Evolutionary conservation across 495 filamentous ascomycete genomes (phyloP).

Genomic region (Neurospora sp.): DNA sequence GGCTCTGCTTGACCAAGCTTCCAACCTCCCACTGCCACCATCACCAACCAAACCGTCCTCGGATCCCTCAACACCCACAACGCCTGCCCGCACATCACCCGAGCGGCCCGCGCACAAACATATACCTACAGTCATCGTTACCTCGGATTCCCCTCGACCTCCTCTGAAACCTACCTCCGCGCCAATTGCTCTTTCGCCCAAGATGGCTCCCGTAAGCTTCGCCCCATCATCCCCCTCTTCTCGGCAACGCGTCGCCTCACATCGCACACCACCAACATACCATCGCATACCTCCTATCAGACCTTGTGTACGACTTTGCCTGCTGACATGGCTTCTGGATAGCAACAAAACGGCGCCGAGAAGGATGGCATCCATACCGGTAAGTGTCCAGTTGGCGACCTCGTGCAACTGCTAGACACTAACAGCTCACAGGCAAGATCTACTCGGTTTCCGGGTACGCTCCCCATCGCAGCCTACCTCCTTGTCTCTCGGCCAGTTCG

Average conservation of each 20-base stretch:
- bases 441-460: conserved; percentile 72
- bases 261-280: neutral
- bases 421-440: conserved; percentile 49
- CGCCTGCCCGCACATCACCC: conserved; percentile 16
- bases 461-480: neutral
- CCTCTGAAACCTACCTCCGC: conserved; percentile 17
- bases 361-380: conserved; percentile 29
- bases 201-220: conserved; percentile 52
- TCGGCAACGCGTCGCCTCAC: neutral
- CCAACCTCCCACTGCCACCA: conserved; percentile 29
- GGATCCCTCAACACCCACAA: conserved; percentile 3
- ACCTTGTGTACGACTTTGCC: neutral
- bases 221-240: conserved; percentile 1
- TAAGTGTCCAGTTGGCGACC: conserved; percentile 13
- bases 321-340: neutral
- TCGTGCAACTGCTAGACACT: conserved; percentile 1
- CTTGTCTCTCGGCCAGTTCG: conserved; percentile 1
- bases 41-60: conserved; percentile 26
- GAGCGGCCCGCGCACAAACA: conserved; percentile 5
- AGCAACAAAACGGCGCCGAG: conserved; percentile 25
- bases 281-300: neutral
- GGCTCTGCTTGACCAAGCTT: conserved; percentile 17
- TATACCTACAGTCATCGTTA: conserved; percentile 12
- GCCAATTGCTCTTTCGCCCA: conserved; percentile 31
- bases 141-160: conserved; percentile 18